These are phyloP conservation scores for Salix arbutifolia DNA, from an alignment of 345 rosid genomes.

Conservation along the genomic window DNA sequence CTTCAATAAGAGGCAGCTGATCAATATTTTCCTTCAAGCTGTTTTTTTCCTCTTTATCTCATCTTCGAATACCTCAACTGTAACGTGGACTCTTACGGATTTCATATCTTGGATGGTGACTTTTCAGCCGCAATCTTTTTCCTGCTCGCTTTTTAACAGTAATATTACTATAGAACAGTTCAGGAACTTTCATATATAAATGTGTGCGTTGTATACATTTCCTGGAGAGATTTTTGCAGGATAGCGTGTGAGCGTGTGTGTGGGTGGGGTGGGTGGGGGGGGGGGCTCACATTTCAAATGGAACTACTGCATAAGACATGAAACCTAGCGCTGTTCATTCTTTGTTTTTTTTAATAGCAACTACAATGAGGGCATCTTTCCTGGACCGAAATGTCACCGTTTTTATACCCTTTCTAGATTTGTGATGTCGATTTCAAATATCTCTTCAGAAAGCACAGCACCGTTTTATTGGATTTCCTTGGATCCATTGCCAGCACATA, in stretches of 20 bases:
- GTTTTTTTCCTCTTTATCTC: constrained; percentile 4
- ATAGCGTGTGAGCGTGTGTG: background rate
- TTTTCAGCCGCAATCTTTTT: constrained; percentile 2
- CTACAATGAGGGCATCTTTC: background rate
- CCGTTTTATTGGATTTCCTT: background rate
- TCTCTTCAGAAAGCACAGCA: background rate
- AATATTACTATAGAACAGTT: constrained; percentile 3
- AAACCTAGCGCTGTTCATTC: no score
- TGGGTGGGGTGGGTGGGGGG: no score
- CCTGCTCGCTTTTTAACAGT: constrained; percentile 13
- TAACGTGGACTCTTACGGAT: constrained; percentile 8
- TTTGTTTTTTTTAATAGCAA: no score
- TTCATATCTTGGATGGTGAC: constrained; percentile 19
- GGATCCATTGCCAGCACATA: background rate
- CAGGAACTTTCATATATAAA: background rate
- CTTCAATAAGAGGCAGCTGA: constrained; percentile 5
- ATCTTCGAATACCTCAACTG: constrained; percentile 5
- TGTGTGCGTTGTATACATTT: no score
- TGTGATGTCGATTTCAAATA: background rate
- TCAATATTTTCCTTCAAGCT: background rate
- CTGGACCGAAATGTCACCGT: background rate
- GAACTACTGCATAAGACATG: background rate
- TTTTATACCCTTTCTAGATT: background rate
- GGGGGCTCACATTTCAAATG: background rate
- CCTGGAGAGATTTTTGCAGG: no score